Evolutionary conservation across 495 filamentous ascomycete species (phyloP), one percentile per base, ranked within the genome.

Genomic region (Penicillium diatomitis): DNA sequence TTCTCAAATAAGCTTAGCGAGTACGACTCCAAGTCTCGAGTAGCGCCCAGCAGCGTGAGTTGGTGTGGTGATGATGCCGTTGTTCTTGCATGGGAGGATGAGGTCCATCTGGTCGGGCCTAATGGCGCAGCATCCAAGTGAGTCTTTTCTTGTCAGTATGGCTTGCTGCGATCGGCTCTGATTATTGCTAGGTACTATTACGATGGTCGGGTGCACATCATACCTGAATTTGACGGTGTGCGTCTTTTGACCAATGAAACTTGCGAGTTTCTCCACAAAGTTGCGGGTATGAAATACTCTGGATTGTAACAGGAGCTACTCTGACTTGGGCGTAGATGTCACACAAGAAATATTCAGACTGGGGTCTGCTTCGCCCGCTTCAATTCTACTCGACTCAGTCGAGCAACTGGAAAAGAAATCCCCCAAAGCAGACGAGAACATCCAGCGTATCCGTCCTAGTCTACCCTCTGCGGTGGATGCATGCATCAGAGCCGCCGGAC

Each of bases 31-130:
- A 82, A 80, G 49, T 87, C 85, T 28, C 87, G 82, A 55, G 91
- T 86, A n/a, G 72, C 82, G 1, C 94, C 92, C 2, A 88, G 88
- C 58, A 84, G 90, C 47, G 76, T 98, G 44, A 82, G 89, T 52
- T 98, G 92, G 92, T 97, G 92, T 66, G 91, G 92, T 10, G 94
- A 96, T 50, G 88, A 96, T 67, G 87, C 89, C 5, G 88, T 96
- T 6, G 82, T 95, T 40, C 80, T 97, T 50, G 89, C 88, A 9
- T 98, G 92, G 92, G 92, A 96, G 56, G 92, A 98, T 67, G 92
- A 98, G 57, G 83, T 97, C n/a, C 92, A 96, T 61, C 76, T 98
- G 39, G 85, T 97, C 47, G 90, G 90, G 2, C 89, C 88, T 0
- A 84, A 82, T 42, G 88, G 87, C 36, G 80, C 84, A 8, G 77